Evolutionary conservation across 139 green algal genomes (phyloP).

Genomic region (Chlorella sorokiniana): DNA sequence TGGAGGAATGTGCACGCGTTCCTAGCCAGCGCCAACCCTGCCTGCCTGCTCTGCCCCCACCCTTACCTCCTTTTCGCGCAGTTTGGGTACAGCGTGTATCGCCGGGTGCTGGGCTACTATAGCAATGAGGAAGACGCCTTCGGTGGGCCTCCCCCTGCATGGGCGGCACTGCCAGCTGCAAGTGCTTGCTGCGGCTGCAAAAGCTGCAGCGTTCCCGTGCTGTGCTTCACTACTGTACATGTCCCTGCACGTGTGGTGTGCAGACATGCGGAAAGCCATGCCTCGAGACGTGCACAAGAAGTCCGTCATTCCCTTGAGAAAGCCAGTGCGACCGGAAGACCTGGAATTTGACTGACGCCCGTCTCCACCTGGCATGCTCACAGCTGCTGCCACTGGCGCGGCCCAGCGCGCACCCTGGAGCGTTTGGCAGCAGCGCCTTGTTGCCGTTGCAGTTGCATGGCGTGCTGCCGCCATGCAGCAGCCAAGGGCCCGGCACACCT

Average conservation of each 20-base stretch:
- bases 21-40: no score
- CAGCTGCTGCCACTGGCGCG: not conserved
- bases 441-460: no score
- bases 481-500: no score
- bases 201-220: not conserved
- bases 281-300: constrained; percentile 78
- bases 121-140: constrained; percentile 92
- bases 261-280: constrained; percentile 98
- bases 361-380: no score
- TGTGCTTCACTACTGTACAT: not conserved
- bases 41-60: not conserved
- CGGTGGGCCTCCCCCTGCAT: constrained; percentile 27
- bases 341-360: constrained; percentile 82
- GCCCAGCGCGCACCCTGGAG: not conserved
- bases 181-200: not conserved
- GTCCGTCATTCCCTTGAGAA: constrained; percentile 77
- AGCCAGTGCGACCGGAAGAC: constrained; percentile 78
- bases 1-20: no score
- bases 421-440: no score
- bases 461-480: no score
- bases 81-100: constrained; percentile 94
- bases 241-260: not conserved
- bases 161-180: not conserved
- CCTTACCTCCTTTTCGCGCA: constrained; percentile 20
- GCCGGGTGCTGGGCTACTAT: constrained; percentile 91